A percentile compares a stretch with the other conserved stretches of the same genome.
Conservation (phyloP, 2,329 filamentous ascomycete species). For the Westerdykella sp. region DNA sequence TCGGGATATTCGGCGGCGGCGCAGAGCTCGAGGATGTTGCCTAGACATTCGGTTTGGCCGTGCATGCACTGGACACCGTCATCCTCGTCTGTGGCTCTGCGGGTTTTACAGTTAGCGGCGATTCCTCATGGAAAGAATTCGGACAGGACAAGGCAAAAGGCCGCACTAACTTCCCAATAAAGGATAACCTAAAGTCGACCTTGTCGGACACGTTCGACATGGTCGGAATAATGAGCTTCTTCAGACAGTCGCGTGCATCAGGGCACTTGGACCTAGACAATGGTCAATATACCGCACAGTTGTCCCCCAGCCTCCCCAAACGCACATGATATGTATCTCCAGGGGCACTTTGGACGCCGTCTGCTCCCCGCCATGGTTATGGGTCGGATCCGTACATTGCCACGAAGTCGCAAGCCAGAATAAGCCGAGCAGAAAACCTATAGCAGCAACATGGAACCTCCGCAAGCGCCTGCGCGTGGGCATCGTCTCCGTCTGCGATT, state of each 20-base stretch:
- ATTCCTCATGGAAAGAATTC: neutral
- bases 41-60: constrained; percentile 82
- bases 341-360: constrained; percentile 62
- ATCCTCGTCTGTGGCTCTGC: constrained; percentile 59
- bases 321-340: constrained; percentile 84
- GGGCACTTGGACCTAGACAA: constrained; percentile 64
- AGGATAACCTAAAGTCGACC: constrained; percentile 86
- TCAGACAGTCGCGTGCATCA: constrained; percentile 78
- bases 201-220: constrained; percentile 79
- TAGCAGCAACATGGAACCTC: constrained; percentile 21
- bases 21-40: constrained; percentile 92
- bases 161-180: constrained; percentile 66
- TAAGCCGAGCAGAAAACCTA: constrained; percentile 23
- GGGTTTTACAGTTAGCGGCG: neutral
- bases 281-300: too few species aligned
- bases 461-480: constrained; percentile 13
- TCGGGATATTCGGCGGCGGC: constrained; percentile 75
- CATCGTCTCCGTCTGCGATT: constrained; percentile 8
- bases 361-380: constrained; percentile 18
- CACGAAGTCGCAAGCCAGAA: constrained; percentile 28
- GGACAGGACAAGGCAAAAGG: neutral
- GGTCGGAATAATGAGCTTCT: constrained; percentile 71
- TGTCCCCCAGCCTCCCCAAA: neutral
- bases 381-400: constrained; percentile 16
- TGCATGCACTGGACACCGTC: constrained; percentile 86